phyloP scores from a whole-genome alignment of 169 alveolate species.

The Plasmodium cynomolgi region DNA sequence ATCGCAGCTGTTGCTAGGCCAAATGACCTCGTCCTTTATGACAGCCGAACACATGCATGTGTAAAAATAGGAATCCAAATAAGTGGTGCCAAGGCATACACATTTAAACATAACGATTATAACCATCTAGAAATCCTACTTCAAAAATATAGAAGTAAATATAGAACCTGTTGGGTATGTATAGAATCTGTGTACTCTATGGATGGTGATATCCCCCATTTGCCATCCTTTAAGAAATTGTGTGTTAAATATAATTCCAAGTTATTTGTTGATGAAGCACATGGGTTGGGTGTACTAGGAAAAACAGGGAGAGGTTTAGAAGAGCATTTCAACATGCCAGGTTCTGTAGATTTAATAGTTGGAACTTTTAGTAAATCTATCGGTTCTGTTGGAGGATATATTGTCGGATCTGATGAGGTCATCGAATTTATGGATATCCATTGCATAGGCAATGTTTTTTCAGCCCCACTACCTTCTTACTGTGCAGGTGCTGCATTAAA shows the following conservation, averaged over 20 bases:
- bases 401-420: slow-evolving; percentile 79
- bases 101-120: slow-evolving; percentile 85
- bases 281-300: slow-evolving; percentile 90
- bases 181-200: slow-evolving; percentile 90
- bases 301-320: slow-evolving; percentile 90
- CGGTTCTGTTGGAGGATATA: slow-evolving; percentile 86
- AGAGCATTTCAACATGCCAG: slow-evolving; percentile 84
- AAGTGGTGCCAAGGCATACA: slow-evolving; percentile 80
- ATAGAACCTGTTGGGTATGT: slow-evolving; percentile 83
- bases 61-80: slow-evolving; percentile 81
- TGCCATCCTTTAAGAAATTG: slow-evolving; percentile 82
- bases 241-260: slow-evolving; percentile 80
- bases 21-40: slow-evolving; percentile 78
- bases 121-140: slow-evolving; percentile 77
- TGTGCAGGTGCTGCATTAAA: slow-evolving; percentile 85
- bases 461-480: slow-evolving; percentile 87
- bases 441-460: slow-evolving; percentile 84
- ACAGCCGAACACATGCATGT: slow-evolving; percentile 81
- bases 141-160: slow-evolving; percentile 71
- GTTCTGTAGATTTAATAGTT: slow-evolving; percentile 79
- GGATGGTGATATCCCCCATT: slow-evolving; percentile 90
- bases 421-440: slow-evolving; percentile 85
- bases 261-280: slow-evolving; percentile 90
- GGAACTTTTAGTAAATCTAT: slow-evolving; percentile 87
- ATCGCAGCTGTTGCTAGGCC: slow-evolving; percentile 80